Percentiles rank a stretch among this genome's conserved stretches.
phyloP scores from a whole-genome alignment of 805 yeast genomes.

The Kregervanrija fluxuum region DNA sequence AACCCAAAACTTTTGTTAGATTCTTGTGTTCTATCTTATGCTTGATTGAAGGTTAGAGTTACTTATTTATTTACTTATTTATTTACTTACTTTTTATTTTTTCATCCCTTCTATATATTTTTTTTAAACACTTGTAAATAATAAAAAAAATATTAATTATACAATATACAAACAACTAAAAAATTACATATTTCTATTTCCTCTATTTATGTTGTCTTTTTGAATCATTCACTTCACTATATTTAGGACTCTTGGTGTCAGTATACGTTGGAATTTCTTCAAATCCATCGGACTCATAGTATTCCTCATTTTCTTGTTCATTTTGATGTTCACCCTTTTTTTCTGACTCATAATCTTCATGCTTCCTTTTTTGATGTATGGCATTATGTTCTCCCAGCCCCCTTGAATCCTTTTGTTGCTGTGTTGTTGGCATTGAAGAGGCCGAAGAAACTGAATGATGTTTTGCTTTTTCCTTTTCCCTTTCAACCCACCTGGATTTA shows the following conservation, averaged over 20 bases:
- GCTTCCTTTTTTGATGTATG: slow-evolving; percentile 5
- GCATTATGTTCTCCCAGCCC: too few relatives aligned
- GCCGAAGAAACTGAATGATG: slow-evolving; percentile 14
- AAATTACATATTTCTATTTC: background rate
- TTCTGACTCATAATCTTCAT: slow-evolving; percentile 3
- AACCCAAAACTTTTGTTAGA: slow-evolving; percentile 48
- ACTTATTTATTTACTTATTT: too few relatives aligned
- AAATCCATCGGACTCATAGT: slow-evolving; percentile 30
- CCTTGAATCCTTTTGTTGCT: background rate
- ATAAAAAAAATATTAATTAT: background rate
- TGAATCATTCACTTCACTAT: slow-evolving; percentile 16
- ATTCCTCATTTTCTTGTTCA: slow-evolving; percentile 19
- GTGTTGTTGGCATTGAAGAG: slow-evolving; percentile 9
- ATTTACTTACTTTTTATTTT: background rate
- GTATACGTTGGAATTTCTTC: slow-evolving; percentile 27
- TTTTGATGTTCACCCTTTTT: background rate
- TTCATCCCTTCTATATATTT: background rate
- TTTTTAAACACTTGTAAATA: background rate
- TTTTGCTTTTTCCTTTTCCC: slow-evolving; percentile 34
- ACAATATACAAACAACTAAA: background rate
- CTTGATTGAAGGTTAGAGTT: slow-evolving; percentile 9
- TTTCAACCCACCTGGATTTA: slow-evolving; percentile 51
- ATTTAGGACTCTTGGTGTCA: slow-evolving; percentile 23
- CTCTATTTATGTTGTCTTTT: too few relatives aligned
- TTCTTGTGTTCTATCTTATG: slow-evolving; percentile 30